Evolutionary conservation across 139 green algal genomes (phyloP).

Genomic region (Coelastrella sp.): DNA sequence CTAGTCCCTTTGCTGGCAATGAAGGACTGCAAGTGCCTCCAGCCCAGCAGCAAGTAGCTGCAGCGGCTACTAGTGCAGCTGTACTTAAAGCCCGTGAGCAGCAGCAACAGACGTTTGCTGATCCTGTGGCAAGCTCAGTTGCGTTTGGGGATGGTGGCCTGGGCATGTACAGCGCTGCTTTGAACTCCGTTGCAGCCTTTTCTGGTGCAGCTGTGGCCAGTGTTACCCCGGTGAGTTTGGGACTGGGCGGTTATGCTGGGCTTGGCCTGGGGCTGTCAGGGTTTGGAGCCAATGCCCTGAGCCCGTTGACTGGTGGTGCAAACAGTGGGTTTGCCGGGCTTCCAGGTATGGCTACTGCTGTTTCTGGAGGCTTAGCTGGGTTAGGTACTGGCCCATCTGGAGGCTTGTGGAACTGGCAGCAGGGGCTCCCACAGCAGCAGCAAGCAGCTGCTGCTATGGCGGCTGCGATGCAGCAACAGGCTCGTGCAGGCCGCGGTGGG

Average conservation of each 20-base stretch:
- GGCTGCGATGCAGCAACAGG: constrained; percentile 38
- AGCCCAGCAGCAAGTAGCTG: constrained; percentile 23
- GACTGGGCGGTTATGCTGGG: not conserved
- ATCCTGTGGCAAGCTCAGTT: not conserved
- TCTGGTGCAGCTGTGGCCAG: not conserved
- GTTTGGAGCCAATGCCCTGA: not conserved
- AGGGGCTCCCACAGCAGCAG: constrained; percentile 10
- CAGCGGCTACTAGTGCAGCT: constrained; percentile 37
- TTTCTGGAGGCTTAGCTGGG: not conserved
- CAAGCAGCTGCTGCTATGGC: constrained; percentile 18
- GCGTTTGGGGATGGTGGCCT: constrained; percentile 15
- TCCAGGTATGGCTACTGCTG: not conserved
- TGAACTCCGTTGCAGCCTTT: not conserved
- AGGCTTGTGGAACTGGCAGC: constrained; percentile 26
- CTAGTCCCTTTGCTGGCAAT: not conserved
- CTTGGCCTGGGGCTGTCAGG: not conserved
- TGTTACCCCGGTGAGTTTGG: not conserved
- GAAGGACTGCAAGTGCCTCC: too few species aligned
- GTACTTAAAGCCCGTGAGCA: constrained; percentile 37
- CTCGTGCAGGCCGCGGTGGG: not conserved
- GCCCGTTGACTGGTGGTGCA: not conserved
- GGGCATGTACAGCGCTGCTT: not conserved
- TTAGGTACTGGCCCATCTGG: not conserved
- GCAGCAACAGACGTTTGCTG: constrained; percentile 2
- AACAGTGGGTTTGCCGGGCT: not conserved